Conservation (phyloP, 1,284 basidiomycete species). For the Ustilago lituana region DNA sequence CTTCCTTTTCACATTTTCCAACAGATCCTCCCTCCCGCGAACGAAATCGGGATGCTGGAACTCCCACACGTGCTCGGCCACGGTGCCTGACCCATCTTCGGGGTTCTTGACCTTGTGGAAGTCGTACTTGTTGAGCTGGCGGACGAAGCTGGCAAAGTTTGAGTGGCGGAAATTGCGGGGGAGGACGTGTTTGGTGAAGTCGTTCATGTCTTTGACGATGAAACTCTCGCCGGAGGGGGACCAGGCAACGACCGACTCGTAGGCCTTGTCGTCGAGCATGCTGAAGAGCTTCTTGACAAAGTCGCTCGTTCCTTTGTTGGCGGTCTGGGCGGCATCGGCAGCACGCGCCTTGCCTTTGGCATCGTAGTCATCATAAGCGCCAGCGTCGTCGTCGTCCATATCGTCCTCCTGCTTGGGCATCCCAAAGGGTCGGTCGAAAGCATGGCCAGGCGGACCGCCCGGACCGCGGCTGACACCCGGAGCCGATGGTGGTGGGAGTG, state of each 20-base stretch:
- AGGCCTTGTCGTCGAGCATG: constrained; percentile 85
- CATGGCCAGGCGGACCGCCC: constrained; percentile 1
- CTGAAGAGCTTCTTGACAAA: constrained; percentile 94
- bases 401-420: constrained; percentile 32
- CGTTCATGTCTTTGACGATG: constrained; percentile 96
- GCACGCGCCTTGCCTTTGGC: constrained; percentile 24
- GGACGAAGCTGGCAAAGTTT: constrained; percentile 78
- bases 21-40: constrained; percentile 76
- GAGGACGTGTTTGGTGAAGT: constrained; percentile 91
- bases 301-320: constrained; percentile 70
- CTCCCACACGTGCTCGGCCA: constrained; percentile 83
- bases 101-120: constrained; percentile 87
- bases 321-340: constrained; percentile 15
- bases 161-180: constrained; percentile 96
- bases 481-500: constrained; percentile 2
- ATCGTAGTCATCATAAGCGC: constrained; percentile 36
- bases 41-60: constrained; percentile 91
- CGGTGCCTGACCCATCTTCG: constrained; percentile 79
- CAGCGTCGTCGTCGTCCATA: constrained; percentile 34
- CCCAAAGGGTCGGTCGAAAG: constrained; percentile 20
- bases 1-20: constrained; percentile 79
- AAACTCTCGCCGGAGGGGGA: constrained; percentile 86
- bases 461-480: constrained; percentile 1
- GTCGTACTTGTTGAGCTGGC: constrained; percentile 96
- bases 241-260: constrained; percentile 84